These are phyloP conservation scores for Geranomyces michiganensis DNA, from an alignment of 192 early-diverging fungal genomes.

Conservation along the genomic window DNA sequence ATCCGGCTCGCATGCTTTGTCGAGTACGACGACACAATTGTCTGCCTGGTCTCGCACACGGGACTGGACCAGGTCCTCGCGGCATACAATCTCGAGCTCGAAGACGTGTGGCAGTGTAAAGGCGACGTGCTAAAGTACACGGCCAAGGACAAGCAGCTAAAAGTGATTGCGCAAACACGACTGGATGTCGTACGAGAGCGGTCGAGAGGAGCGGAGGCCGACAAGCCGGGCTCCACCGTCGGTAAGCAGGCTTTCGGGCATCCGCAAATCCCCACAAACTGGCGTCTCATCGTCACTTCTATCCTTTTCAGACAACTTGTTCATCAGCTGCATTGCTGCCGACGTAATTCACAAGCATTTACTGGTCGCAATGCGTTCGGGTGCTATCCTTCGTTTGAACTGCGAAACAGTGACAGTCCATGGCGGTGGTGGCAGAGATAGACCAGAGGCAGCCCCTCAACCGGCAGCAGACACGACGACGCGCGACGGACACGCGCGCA, in stretches of 20 bases:
- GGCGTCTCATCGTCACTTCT: not conserved
- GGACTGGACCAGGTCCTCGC: slow-evolving; percentile 25
- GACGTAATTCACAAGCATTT: slow-evolving; percentile 28
- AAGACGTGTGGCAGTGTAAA: slow-evolving; percentile 42
- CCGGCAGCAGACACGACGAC: not conserved
- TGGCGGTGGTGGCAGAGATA: no score
- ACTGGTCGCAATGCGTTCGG: slow-evolving; percentile 35
- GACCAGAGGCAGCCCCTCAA: slow-evolving; percentile 14
- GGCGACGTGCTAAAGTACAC: slow-evolving; percentile 26
- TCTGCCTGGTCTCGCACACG: slow-evolving; percentile 25
- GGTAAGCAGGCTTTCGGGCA: not conserved
- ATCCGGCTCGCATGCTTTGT: slow-evolving; percentile 18
- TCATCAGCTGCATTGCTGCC: slow-evolving; percentile 21
- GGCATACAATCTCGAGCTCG: slow-evolving; percentile 31
- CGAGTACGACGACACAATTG: slow-evolving; percentile 25
- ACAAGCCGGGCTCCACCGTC: not conserved
- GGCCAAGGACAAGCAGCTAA: slow-evolving; percentile 35
- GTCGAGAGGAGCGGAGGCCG: slow-evolving; percentile 1
- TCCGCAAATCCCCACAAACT: no score
- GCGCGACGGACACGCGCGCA: not conserved
- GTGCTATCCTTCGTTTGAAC: slow-evolving; percentile 32
- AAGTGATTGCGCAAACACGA: slow-evolving; percentile 33
- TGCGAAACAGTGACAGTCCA: slow-evolving; percentile 26
- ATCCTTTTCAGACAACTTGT: slow-evolving; percentile 12
- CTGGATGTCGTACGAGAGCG: slow-evolving; percentile 23